These are phyloP conservation scores for Cruciata laevipes DNA, from an alignment of 257 asterid species.

Conservation along the genomic window DNA sequence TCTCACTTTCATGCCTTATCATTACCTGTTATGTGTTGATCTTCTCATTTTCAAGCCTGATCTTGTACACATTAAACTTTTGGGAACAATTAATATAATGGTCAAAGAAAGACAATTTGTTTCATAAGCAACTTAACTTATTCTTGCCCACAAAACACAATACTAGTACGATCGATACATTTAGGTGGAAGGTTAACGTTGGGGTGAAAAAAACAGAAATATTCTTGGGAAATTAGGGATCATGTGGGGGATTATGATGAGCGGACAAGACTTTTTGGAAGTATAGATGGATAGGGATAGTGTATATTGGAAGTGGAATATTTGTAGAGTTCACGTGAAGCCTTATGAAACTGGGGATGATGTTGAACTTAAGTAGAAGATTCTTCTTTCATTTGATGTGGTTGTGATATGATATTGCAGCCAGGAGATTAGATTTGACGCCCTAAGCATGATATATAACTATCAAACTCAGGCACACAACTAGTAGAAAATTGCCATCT, in stretches of 20 bases:
- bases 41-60: no score
- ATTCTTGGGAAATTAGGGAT: not conserved
- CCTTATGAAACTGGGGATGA: constrained; percentile 17
- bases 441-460: constrained; percentile 7
- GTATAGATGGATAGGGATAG: not conserved
- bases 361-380: constrained; percentile 8
- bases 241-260: constrained; percentile 27
- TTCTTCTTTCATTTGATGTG: constrained; percentile 9
- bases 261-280: constrained; percentile 16
- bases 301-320: not conserved
- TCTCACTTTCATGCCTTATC: no score
- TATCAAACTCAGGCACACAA: not conserved
- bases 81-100: no score
- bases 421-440: constrained; percentile 23
- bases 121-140: no score
- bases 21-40: no score
- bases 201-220: not conserved
- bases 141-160: no score
- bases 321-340: constrained; percentile 37
- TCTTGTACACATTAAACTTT: no score
- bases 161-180: no score
- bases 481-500: constrained; percentile 8
- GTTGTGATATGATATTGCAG: no score
- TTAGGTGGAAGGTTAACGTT: not conserved
- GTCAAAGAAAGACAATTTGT: no score